Percentiles rank a stretch among this genome's conserved stretches.
phyloP scores from a whole-genome alignment of 805 yeast species.

The Lipomyces sp. region DNA sequence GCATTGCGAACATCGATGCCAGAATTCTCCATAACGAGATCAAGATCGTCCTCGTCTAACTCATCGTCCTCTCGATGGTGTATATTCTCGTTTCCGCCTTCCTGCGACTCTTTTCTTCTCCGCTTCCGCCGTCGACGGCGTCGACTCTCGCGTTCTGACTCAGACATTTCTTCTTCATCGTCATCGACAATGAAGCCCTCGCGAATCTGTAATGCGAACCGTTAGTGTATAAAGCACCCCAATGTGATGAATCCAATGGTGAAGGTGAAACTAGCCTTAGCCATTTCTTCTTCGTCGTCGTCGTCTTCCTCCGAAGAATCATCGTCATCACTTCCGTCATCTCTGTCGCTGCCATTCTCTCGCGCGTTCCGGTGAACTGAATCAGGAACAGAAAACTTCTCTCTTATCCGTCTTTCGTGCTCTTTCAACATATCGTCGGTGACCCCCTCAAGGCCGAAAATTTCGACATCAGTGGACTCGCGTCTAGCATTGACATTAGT shows the following conservation, averaged over 20 bases:
- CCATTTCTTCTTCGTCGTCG: constrained; percentile 86
- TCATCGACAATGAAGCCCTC: constrained; percentile 95
- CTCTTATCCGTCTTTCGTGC: constrained; percentile 23
- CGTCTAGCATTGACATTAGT: constrained; percentile 15
- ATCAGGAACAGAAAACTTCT: constrained; percentile 21
- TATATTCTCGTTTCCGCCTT: constrained; percentile 21
- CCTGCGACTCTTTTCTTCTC: constrained; percentile 31
- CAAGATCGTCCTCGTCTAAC: constrained; percentile 93
- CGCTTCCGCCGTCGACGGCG: constrained; percentile 27
- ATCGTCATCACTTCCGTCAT: constrained; percentile 37
- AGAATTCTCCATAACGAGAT: constrained; percentile 82
- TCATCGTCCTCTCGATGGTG: constrained; percentile 42
- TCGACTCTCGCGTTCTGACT: constrained; percentile 34
- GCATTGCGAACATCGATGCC: constrained; percentile 50
- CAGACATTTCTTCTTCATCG: constrained; percentile 60
- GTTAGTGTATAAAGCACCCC: background rate
- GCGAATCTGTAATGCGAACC: constrained; percentile 46
- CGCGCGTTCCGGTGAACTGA: background rate
- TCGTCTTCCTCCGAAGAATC: constrained; percentile 80
- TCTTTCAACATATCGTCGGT: constrained; percentile 26
- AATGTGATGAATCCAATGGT: background rate
- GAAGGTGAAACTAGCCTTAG: constrained; percentile 40
- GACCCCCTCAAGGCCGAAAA: constrained; percentile 32
- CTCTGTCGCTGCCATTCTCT: background rate
- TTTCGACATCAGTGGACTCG: constrained; percentile 28